phyloP scores from a whole-genome alignment of 2,329 filamentous ascomycete species.

The Pseudogymnoascus sp. region DNA sequence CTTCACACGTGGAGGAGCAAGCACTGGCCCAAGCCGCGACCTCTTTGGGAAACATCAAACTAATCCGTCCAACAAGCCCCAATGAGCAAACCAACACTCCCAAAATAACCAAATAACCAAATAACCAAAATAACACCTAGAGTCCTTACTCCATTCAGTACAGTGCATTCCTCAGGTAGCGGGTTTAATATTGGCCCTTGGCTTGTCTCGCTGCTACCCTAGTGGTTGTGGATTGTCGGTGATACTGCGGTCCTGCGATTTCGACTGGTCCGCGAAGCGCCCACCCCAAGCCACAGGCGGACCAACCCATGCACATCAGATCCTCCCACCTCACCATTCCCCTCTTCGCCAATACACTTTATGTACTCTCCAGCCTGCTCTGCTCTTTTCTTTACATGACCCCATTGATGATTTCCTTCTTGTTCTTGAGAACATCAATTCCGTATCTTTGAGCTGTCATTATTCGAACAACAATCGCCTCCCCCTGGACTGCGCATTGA shows the following conservation, averaged over 20 bases:
- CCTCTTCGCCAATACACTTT: neutral
- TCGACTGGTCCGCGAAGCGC: conserved; percentile 4
- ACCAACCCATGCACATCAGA: neutral
- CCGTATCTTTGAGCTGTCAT: neutral
- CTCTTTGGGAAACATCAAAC: neutral
- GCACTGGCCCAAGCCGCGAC: neutral
- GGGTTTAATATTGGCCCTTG: conserved; percentile 2
- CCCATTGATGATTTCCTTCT: neutral
- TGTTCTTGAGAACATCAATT: neutral
- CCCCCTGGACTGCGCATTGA: neutral
- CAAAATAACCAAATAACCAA: conserved; percentile 6
- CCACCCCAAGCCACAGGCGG: neutral
- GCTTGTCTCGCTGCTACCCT: neutral
- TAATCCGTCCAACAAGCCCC: neutral
- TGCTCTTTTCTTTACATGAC: neutral
- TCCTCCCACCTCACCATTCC: neutral
- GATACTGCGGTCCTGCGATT: neutral
- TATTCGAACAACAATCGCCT: neutral
- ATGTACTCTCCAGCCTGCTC: neutral
- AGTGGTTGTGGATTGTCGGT: neutral
- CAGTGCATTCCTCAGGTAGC: neutral
- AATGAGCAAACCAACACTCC: neutral
- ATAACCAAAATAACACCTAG: conserved; percentile 1
- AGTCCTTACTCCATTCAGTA: neutral
- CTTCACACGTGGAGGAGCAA: neutral